These are phyloP conservation scores for Picea glauca DNA, from an alignment of 75 land plant genomes.

Conservation along the genomic window DNA sequence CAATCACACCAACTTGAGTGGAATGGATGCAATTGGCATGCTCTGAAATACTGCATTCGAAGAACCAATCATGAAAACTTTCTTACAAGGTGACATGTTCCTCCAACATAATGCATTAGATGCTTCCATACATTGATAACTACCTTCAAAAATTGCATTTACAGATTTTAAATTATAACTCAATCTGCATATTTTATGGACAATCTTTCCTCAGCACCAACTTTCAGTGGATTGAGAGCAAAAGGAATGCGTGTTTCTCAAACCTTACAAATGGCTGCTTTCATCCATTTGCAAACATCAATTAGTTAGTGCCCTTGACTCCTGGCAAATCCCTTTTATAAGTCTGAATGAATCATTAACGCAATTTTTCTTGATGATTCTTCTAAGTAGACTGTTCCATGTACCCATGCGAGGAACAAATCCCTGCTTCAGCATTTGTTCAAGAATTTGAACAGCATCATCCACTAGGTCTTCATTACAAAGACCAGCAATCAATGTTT, in stretches of 20 bases:
- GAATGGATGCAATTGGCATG: not conserved
- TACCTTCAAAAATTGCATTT: not conserved
- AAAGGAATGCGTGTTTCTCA: not conserved
- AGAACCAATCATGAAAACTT: not conserved
- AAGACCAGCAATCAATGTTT: slow-evolving; percentile 33
- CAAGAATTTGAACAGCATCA: slow-evolving; percentile 40
- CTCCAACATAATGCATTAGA: not conserved
- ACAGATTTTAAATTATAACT: not conserved
- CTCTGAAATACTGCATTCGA: not conserved
- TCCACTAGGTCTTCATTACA: slow-evolving; percentile 26
- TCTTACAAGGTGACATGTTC: not conserved
- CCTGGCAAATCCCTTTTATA: not conserved
- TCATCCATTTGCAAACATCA: not conserved
- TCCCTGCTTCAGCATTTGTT: slow-evolving; percentile 41
- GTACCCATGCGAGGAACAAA: slow-evolving; percentile 47
- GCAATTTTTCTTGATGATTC: slow-evolving; percentile 8
- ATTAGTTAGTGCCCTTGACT: not conserved
- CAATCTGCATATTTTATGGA: not conserved
- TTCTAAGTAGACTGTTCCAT: slow-evolving; percentile 36
- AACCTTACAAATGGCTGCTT: not conserved
- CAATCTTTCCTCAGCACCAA: not conserved
- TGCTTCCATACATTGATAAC: not conserved
- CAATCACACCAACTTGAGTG: not conserved
- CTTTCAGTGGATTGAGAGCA: not conserved
- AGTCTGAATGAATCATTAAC: not conserved